These are phyloP conservation scores for Colletotrichum godetiae DNA, from an alignment of 2,329 filamentous ascomycete genomes.

Conservation along the genomic window DNA sequence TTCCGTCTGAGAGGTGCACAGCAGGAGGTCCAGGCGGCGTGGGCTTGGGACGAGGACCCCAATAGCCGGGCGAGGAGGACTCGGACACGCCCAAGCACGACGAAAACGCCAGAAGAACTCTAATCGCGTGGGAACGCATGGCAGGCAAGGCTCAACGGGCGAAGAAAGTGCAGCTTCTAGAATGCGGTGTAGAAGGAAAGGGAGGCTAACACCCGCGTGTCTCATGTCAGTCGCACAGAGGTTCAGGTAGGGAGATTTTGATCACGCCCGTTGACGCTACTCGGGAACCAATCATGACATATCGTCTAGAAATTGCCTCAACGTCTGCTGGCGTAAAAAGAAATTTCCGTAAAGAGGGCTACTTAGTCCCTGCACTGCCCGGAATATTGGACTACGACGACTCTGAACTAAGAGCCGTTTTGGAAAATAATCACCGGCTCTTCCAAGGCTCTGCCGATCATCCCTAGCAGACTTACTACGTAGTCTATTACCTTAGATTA, in stretches of 20 bases:
- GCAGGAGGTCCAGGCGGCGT: conserved; percentile 19
- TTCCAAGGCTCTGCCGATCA: not conserved
- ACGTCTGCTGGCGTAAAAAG: not conserved
- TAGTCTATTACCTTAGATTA: not conserved
- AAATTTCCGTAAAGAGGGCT: not conserved
- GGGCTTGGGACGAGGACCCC: not conserved
- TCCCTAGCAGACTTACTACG: not conserved
- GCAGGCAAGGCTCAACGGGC: conserved; percentile 12
- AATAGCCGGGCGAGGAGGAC: not conserved
- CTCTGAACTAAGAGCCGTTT: conserved; percentile 2
- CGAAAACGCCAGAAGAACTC: conserved; percentile 25
- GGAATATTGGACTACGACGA: not conserved
- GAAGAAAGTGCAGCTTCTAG: conserved; percentile 12
- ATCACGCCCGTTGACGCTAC: not conserved
- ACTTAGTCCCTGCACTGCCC: not conserved
- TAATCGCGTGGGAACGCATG: conserved; percentile 25
- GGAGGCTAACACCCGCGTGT: conserved; percentile 15
- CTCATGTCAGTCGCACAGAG: conserved; percentile 4
- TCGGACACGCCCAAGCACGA: conserved; percentile 21
- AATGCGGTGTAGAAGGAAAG: not conserved
- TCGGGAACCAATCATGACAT: not conserved
- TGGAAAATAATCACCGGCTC: conserved; percentile 2
- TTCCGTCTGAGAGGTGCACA: conserved; percentile 31
- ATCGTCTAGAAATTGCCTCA: conserved; percentile 11
- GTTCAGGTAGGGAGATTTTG: not conserved